Evolutionary conservation across 331 rosid species (phyloP).

Genomic region (Erythrophleum ivorense): DNA sequence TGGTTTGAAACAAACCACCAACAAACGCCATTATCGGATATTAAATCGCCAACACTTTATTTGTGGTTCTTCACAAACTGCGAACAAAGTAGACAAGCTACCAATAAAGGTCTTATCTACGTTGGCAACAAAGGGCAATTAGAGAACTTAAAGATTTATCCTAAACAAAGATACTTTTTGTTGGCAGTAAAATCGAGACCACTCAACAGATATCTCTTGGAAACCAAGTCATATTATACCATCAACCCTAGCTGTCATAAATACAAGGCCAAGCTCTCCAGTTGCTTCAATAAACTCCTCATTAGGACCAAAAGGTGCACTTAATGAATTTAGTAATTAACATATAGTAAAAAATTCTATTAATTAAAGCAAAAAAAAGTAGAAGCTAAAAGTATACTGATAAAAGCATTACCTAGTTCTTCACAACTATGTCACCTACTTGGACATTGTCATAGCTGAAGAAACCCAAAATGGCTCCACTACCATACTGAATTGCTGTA

Average conservation of each 20-base stretch:
- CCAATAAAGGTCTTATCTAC: no score
- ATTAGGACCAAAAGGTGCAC: slow-evolving; percentile 13
- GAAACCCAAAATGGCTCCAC: slow-evolving; percentile 83
- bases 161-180: no score
- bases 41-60: no score
- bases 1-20: no score
- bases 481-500: slow-evolving; percentile 82
- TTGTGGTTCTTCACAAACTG: no score
- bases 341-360: neutral
- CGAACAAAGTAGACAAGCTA: no score
- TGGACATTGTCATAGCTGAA: slow-evolving; percentile 69
- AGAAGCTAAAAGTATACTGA: neutral
- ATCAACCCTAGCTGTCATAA: slow-evolving; percentile 81
- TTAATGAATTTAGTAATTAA: slow-evolving; percentile 2
- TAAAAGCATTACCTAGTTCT: slow-evolving; percentile 60
- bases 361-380: neutral
- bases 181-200: no score
- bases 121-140: no score
- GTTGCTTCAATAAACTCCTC: slow-evolving; percentile 93
- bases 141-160: no score
- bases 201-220: slow-evolving; percentile 82
- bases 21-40: no score
- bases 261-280: slow-evolving; percentile 63
- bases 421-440: slow-evolving; percentile 66
- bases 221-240: slow-evolving; percentile 93